Evolutionary conservation across 2,329 filamentous ascomycete species (phyloP).

Genomic region (Zasmidium cellare): DNA sequence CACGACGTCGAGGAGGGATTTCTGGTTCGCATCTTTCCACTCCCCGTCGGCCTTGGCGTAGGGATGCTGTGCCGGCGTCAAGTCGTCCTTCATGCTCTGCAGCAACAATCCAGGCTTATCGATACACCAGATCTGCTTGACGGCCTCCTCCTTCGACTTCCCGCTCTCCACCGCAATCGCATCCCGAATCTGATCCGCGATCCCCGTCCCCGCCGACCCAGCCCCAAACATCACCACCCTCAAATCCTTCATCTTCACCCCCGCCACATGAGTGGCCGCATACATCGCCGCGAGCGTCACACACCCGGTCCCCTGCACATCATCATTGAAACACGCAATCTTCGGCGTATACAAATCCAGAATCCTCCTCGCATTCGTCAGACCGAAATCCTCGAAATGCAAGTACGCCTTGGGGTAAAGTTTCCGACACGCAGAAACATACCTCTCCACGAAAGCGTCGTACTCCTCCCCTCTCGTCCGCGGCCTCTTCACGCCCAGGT

Average conservation of each 20-base stretch:
- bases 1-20: conserved; percentile 66
- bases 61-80: conserved; percentile 66
- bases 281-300: conserved; percentile 82
- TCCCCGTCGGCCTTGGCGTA: conserved; percentile 66
- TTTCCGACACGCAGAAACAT: conserved; percentile 67
- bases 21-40: conserved; percentile 60
- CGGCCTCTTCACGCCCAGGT: conserved; percentile 70
- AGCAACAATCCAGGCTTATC: conserved; percentile 75
- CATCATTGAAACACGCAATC: conserved; percentile 86
- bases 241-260: conserved; percentile 66
- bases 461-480: conserved; percentile 71
- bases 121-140: conserved; percentile 72
- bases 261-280: conserved; percentile 69
- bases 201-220: conserved; percentile 79
- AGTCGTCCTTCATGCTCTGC: conserved; percentile 58
- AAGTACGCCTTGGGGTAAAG: conserved; percentile 79
- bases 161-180: conserved; percentile 70
- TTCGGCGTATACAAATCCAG: conserved; percentile 72
- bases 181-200: conserved; percentile 80
- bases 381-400: conserved; percentile 84
- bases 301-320: conserved; percentile 85
- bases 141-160: conserved; percentile 71
- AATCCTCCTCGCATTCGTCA: conserved; percentile 72
- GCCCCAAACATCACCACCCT: conserved; percentile 76
- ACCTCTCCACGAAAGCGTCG: conserved; percentile 67